Base-by-base conservation (phyloP, 1,139 yeast species). In the Debaryomyces robertsiae region DNA sequence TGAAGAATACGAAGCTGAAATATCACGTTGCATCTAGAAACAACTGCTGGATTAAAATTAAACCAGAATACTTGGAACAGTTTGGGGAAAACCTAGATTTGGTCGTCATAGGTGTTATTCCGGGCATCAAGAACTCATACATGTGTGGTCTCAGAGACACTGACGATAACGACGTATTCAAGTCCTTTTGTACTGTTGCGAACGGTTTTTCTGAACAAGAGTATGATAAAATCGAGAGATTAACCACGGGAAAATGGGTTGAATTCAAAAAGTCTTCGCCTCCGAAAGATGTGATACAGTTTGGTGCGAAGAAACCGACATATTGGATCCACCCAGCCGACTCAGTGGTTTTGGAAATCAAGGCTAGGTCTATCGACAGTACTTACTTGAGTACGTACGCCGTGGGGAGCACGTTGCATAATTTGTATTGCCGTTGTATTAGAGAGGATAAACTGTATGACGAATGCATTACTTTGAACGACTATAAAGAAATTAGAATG, bases 21-120 rank as follows among this genome's bases (percentile, higher is more conserved):
- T 93, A 93, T 58, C 58, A 64, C 4, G 72, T 86, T 10, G 90
- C 81, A 15, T 74, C 73, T 36, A 66, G 91, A 40, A 73, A 74
- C 34, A 73, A 74, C 22, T 65, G 72, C 15, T 91, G 98, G 96
- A 68, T 88, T 19, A 93, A 93, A 55, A 78, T 91, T 2, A 93
- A 93, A 58, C 98, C 98, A 0, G 96, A 91, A 50, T 91, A 90
- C 57, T 67, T 90, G 44, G 85, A 82, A 44, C 89, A 85, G 40
- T 86, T 86, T 60, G 96, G 96, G 6, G 96, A 89, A 47, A 86
- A 86, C 52, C 67, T 91, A 48, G 98, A 93, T 61, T 60, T 90
- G 34, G 71, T 82, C 2, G 78, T 93, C 0, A 80, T 91, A 44
- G 98, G 97, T 0, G 84, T 84, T 40, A 81, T 78, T 40, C 81